phyloP scores from a whole-genome alignment of 192 early-diverging fungal genomes.

The Kickxella alabastrina region DNA sequence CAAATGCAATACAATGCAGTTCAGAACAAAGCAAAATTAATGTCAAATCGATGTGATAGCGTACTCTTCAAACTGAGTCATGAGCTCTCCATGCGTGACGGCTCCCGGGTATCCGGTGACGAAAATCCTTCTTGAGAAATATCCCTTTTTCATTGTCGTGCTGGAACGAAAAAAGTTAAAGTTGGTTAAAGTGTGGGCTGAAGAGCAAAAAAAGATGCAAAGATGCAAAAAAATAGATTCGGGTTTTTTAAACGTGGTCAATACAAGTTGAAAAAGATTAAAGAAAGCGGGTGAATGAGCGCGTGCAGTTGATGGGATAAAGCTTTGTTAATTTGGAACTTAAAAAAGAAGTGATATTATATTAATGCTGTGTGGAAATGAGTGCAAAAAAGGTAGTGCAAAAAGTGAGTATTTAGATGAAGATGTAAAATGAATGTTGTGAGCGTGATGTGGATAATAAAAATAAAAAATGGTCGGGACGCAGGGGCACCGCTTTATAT shows the following conservation, averaged over 20 bases:
- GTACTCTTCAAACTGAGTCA: constrained; percentile 39
- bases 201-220: constrained; percentile 2
- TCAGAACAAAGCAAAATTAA: constrained; percentile 29
- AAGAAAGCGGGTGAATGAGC: neutral
- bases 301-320: neutral
- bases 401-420: neutral
- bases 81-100: constrained; percentile 29
- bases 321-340: too few relatives aligned
- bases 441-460: too few relatives aligned
- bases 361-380: neutral
- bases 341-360: too few relatives aligned
- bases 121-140: constrained; percentile 32
- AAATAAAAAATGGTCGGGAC: too few relatives aligned
- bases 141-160: constrained; percentile 15
- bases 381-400: neutral
- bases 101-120: constrained; percentile 30
- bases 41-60: constrained; percentile 21
- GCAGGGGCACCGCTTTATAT: too few relatives aligned
- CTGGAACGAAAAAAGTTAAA: neutral
- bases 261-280: neutral
- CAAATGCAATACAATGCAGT: constrained; percentile 13
- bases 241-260: neutral
- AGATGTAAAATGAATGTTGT: too few relatives aligned
- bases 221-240: neutral
- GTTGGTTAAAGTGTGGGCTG: neutral